Evolutionary conservation across 164 flowering plant species (phyloP), one percentile per base, ranked within the genome.

Genomic region (Stephania yunnanensis): DNA sequence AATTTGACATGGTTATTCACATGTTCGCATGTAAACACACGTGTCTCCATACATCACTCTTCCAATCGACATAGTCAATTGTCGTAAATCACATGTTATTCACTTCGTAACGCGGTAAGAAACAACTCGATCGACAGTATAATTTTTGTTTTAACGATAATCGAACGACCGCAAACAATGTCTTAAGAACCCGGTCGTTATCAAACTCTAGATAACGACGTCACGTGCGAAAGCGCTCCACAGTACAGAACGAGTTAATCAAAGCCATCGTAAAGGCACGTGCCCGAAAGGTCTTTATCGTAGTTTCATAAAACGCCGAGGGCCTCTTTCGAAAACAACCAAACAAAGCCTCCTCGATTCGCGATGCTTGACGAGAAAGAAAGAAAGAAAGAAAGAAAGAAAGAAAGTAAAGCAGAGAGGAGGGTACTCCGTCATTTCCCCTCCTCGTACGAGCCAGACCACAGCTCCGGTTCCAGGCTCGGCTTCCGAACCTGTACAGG

Each of bases 321-420:
- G 66, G 66, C 66, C n/a, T 61, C 66, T 61, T 61, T 61, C 66
- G 22, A 61, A 61, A 58, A 58, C 13, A 1, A 20, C 20, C 20
- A 61, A 61, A 61, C 66, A 15, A 61, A 20, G 20, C 0, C 5
- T 13, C 66, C 64, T 61, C 66, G 66, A 61, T 61, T n/a, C 8
- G 25, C 66, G 66, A 61, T n/a, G 66, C 66, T 61, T 61, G 66
- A 61, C n/a, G 66, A 61, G 66, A 61, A 61, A 61, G 66, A 61
- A 61, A 61, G 65, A 31, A 31, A 31, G 36, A 31, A 31, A 31
- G n/a, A 61, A 61, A 61, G 66, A 61, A 61, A 61, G 42, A 36
- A 36, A 36, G 42, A 36, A 36, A 36, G 42, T 36, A 36, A 36
- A 36, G 25, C 20, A 17, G 20, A 61, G 20, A 7, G 0, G 8